Conservation (phyloP, 306 rosid genomes). For the Purshia tridentata region DNA sequence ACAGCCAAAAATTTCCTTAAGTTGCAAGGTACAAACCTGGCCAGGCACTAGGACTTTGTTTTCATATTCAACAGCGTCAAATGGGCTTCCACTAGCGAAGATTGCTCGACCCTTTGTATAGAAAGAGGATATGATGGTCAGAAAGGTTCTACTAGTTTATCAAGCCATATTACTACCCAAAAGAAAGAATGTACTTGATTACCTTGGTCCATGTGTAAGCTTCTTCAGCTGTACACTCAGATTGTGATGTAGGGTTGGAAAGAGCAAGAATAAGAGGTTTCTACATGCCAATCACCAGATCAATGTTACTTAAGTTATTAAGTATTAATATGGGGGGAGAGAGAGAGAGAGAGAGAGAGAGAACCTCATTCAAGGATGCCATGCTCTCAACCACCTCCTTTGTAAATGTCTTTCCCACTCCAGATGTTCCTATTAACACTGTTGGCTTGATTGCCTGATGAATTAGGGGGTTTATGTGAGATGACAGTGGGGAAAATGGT, state of each 20-base stretch:
- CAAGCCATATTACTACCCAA: background rate
- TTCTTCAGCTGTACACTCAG: conserved; percentile 98
- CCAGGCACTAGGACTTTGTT: conserved; percentile 79
- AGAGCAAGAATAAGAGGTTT: conserved; percentile 97
- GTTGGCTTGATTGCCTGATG: conserved; percentile 90
- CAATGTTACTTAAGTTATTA: conserved; percentile 5
- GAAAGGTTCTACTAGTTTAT: conserved; percentile 6
- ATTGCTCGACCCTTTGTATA: conserved; percentile 74
- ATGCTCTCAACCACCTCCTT: conserved; percentile 93
- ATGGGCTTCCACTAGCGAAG: conserved; percentile 96
- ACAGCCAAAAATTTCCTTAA: background rate
- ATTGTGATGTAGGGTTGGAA: conserved; percentile 94
- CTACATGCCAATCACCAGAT: conserved; percentile 48
- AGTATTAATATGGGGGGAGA: background rate
- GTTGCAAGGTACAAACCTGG: conserved; percentile 57
- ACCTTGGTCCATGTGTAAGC: conserved; percentile 98
- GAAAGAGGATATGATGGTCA: conserved; percentile 11
- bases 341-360: conserved; percentile 20
- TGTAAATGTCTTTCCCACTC: conserved; percentile 87
- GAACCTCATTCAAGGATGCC: conserved; percentile 83
- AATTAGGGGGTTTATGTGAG: conserved; percentile 20
- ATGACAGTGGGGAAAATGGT: background rate
- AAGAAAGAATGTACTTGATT: background rate
- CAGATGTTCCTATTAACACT: conserved; percentile 90
- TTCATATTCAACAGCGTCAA: conserved; percentile 67